Base-by-base conservation (phyloP, 805 yeast genomes). In the Cyberlindnera mycetangii region DNA sequence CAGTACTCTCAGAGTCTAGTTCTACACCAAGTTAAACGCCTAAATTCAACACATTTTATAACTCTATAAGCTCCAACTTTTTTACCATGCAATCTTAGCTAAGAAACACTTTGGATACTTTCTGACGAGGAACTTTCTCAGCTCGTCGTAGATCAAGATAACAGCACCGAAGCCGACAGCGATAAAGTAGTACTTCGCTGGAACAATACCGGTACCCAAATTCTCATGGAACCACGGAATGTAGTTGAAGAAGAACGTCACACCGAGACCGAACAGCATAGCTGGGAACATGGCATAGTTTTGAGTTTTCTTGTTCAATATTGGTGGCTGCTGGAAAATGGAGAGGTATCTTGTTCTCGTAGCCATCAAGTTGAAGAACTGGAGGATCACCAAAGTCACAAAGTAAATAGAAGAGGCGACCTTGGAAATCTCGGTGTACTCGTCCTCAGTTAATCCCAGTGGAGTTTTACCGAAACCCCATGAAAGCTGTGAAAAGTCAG, bases 371-470 rank as follows among this genome's bases (percentile, higher is more conserved):
- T 74, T 73, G 61, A 72, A 72, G 52, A 67, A 63, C 52, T 75
- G 79, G 66, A 74, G 56, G 32, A 74, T 65, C 6, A 75, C 76
- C 63, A 75, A 60, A 37, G 71, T 72, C 34, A 65, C 60, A 51
- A 75, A 75, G 56, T 73, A 75, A 36, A 74, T 67, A 3, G 75
- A 68, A 1, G 76, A 70, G 3, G 75, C 69, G 21, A 56, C 56
- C 33, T 58, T 60, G 39, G 55, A 53, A 24, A 60, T 42, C 14
- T 61, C 43, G 6, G 42, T 48, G 31, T 67, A 59, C 19, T 37
- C 44, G 1, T 53, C 64, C 10, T 59, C 52, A 7, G 61, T 48
- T 16, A 59, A 38, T 4, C 45, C 49, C 9, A 47, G 47, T 21
- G 55, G 57, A 37, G 56, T 63, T 6, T 55, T 31, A 15, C 74